A percentile compares a stretch with the other conserved stretches of the same genome.
phyloP scores from a whole-genome alignment of 345 rosid genomes.

The Syzygium grande region DNA sequence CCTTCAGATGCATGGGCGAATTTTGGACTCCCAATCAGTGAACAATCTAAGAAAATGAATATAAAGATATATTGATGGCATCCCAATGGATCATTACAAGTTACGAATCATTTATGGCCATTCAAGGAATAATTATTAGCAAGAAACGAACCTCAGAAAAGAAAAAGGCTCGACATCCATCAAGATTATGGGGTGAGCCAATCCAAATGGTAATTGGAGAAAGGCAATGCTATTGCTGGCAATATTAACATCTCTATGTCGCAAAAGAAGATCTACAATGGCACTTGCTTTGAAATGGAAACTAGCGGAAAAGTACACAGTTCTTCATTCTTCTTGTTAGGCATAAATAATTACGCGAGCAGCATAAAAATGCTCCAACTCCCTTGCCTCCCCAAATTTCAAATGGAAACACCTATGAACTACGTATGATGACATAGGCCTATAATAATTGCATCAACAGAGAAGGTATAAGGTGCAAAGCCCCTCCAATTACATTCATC shows the following conservation, averaged over 20 bases:
- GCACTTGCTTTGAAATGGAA: not conserved
- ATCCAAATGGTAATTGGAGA: not conserved
- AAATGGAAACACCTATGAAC: not conserved
- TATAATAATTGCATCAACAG: not conserved
- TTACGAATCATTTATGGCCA: not conserved
- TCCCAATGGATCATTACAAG: not conserved
- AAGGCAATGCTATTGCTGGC: not conserved
- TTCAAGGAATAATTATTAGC: not conserved
- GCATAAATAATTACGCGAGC: not conserved
- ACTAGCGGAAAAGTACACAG: not conserved
- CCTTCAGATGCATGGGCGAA: slow-evolving; percentile 27
- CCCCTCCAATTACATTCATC: not conserved
- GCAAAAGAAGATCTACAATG: not conserved
- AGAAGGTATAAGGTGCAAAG: not conserved
- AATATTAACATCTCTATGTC: not conserved
- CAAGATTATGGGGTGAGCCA: not conserved
- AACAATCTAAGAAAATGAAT: not conserved
- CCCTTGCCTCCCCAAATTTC: not conserved
- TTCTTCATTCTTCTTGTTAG: not conserved
- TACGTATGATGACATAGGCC: not conserved
- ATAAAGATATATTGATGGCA: not conserved
- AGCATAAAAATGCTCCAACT: not conserved
- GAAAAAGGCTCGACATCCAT: not conserved
- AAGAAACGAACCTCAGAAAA: not conserved
- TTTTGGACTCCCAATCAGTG: not conserved